Base-by-base conservation (phyloP, 1,139 yeast genomes). In the Meyerozyma elateridarum region DNA sequence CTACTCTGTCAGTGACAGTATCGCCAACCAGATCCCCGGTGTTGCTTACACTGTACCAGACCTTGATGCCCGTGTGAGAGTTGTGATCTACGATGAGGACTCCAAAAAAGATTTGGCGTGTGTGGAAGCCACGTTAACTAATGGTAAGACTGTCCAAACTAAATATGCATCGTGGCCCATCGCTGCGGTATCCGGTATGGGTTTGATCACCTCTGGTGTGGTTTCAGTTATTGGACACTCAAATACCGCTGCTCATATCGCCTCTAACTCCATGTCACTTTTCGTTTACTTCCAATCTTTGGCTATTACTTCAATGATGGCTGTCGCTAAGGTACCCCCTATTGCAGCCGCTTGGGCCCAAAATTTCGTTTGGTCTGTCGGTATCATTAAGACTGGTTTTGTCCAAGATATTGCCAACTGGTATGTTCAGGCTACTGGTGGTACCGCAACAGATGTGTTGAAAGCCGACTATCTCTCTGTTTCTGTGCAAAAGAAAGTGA, bases 261-360 rank as follows among this genome's bases (percentile, higher is more conserved):
- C 97, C 9, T 84, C 96, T 15, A 91, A 91, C 61, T 82, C 96
- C 15, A 84, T 91, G 61, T 85, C 96, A 1, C 69, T 91, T 42
- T 91, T 91, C 61, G 76, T 88, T 37, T 93, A 91, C 61, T 91
- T 91, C 73, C 99, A 91, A 64, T 78, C 87, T 36, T 72, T 91
- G 47, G 96, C 97, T 19, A 82, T 91, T 42, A 83, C 93, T 15
- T 76, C 95, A 17, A 88, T 91, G 96, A 83, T 89, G 91, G 96
- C 95, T 31, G 97, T 91, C 24, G 76, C 88, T 14, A 70, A 79
- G 40, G 85, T 87, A 16, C 98, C 98, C 6, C 98, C 98, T 5
- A 87, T 91, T 43, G 97, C 97, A 7, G 91, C 96, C 2, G 93
- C 97, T 4, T 91, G 99, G 99, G 81, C 95, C 22, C 96, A 91